Percentiles rank a stretch among this genome's conserved stretches.
These are phyloP conservation scores for Aspergillus aculeatus DNA, from an alignment of 2,329 filamentous ascomycete genomes.

Conservation along the genomic window DNA sequence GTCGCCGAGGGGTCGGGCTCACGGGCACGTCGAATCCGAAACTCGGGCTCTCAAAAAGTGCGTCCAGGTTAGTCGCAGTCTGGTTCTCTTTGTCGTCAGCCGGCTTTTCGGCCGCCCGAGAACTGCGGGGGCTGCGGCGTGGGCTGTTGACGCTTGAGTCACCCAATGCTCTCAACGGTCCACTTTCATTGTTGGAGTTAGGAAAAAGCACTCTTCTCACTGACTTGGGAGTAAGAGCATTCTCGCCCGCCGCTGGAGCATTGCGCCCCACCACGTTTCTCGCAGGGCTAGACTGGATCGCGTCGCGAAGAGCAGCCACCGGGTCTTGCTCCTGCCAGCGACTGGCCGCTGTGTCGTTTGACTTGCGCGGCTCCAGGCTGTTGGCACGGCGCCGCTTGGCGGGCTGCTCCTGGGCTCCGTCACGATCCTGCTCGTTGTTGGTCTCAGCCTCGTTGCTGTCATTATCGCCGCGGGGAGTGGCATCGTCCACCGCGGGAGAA, in stretches of 20 bases:
- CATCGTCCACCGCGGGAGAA: conserved; percentile 37
- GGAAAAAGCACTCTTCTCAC: conserved; percentile 47
- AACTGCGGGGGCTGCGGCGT: conserved; percentile 45
- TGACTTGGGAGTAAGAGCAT: conserved; percentile 57
- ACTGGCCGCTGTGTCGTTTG: conserved; percentile 31
- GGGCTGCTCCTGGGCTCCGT: conserved; percentile 32
- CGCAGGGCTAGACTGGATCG: conserved; percentile 62
- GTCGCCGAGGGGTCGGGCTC: conserved; percentile 54
- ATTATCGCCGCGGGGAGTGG: conserved; percentile 36
- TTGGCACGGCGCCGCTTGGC: conserved; percentile 47
- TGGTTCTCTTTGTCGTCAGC: conserved; percentile 59
- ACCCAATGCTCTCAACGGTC: conserved; percentile 37
- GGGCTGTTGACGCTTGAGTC: conserved; percentile 47
- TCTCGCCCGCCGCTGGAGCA: conserved; percentile 42
- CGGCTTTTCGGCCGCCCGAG: conserved; percentile 39
- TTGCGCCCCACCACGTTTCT: conserved; percentile 49
- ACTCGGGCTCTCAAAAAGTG: conserved; percentile 63
- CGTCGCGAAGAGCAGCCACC: conserved; percentile 51
- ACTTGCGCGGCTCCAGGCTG: conserved; percentile 47
- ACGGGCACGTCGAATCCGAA: conserved; percentile 56
- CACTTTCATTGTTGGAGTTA: conserved; percentile 35
- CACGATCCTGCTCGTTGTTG: conserved; percentile 31
- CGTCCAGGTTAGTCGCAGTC: conserved; percentile 52
- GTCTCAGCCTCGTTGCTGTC: conserved; percentile 15
- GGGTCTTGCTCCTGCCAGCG: conserved; percentile 41